phyloP scores from a whole-genome alignment of 768 basidiomycete genomes.

The Lepiota subincarnata region DNA sequence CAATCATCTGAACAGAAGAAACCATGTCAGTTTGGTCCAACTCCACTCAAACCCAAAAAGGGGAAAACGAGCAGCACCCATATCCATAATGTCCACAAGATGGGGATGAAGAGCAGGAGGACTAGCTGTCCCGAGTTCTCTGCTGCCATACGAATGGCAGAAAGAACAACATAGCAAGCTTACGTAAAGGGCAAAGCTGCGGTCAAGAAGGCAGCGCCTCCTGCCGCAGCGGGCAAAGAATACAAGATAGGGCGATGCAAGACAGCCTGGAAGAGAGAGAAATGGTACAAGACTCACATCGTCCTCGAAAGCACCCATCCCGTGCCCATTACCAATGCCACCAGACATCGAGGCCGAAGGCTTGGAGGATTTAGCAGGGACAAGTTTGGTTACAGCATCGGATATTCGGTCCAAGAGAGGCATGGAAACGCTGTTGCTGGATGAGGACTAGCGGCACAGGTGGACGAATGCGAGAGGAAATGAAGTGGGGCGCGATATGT shows the following conservation, averaged over 20 bases:
- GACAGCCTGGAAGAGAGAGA: neutral
- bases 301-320: slow-evolving; percentile 61
- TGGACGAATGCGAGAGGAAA: no score
- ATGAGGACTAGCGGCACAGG: neutral
- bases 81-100: slow-evolving; percentile 63
- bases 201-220: neutral
- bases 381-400: slow-evolving; percentile 41
- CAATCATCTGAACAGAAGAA: slow-evolving; percentile 72
- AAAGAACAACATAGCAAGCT: slow-evolving; percentile 27
- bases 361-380: slow-evolving; percentile 39
- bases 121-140: slow-evolving; percentile 43
- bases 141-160: slow-evolving; percentile 32
- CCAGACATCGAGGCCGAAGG: slow-evolving; percentile 39
- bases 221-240: neutral
- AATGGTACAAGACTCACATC: slow-evolving; percentile 60
- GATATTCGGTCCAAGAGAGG: slow-evolving; percentile 54
- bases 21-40: slow-evolving; percentile 11
- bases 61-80: slow-evolving; percentile 43
- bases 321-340: slow-evolving; percentile 58
- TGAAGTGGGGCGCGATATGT: no score
- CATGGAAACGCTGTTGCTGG: slow-evolving; percentile 31
- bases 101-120: slow-evolving; percentile 62
- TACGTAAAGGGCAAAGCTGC: slow-evolving; percentile 10
- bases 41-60: slow-evolving; percentile 10
- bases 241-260: neutral